Evolutionary conservation across 352 stramenopile species (phyloP), one percentile per base, ranked within the genome.

Genomic region (Globisporangium orthogonon): DNA sequence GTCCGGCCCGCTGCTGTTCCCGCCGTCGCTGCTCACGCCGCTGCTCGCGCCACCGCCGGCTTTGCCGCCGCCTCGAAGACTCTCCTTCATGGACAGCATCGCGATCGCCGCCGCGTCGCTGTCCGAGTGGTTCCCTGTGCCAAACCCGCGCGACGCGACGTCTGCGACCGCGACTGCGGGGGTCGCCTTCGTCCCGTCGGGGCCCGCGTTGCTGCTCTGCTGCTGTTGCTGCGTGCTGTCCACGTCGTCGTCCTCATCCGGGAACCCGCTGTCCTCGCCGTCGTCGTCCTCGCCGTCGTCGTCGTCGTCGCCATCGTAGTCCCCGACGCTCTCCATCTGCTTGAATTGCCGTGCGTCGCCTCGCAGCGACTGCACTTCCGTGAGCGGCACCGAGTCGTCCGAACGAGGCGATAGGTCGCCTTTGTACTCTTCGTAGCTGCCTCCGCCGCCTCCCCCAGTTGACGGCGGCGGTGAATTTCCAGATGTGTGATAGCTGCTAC

Each of bases 21-120:
- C 74, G n/a, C 56, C 61, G 37, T 84, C 71, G 39, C 74, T 84
- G 56, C 60, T 82, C 52, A 73, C 62, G 53, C 58, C 49, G 60
- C 67, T 45, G 56, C n/a, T 18, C 63, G 50, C 48, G 61, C 39
- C 23, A 23, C 23, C 23, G 23, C 23, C 31, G 14, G 33, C 29
- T n/a, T 30, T 54, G 15, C 50, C 39, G 29, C 29, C 46, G 28
- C 51, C 52, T 3, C 62, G 18, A 28, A 65, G 52, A 43, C 73
- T 78, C 28, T 88, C 76, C 56, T 91, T 91, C 78, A 89, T 91
- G 5, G 76, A 87, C 23, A 89, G 74, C 78, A 89, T 91, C 13
- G 78, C 76, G 41, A 89, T 87, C 30, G 75, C 81, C 28, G 81
- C 83, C 7, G 78, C 75, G 45, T 91, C 80, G 50, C 83, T 89